These are phyloP conservation scores for Neonectria punicea DNA, from an alignment of 2,329 filamentous ascomycete species.

Conservation along the genomic window DNA sequence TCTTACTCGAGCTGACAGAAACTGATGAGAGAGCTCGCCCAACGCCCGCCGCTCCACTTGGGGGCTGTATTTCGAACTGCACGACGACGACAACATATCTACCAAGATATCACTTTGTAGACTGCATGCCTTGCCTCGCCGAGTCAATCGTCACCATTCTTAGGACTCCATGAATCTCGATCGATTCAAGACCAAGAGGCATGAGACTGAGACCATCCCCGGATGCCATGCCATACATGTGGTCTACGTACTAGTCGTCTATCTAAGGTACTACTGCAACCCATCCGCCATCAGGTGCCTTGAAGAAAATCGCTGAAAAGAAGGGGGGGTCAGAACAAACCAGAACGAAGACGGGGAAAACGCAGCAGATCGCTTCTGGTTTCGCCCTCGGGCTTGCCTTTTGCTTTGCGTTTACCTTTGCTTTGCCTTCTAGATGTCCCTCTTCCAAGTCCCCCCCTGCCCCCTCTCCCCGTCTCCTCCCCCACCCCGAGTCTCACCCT, in stretches of 20 bases:
- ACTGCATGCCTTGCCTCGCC: not conserved
- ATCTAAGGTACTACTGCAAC: slow-evolving; percentile 3
- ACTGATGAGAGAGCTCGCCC: not conserved
- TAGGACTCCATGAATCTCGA: slow-evolving; percentile 2
- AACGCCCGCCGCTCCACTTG: not conserved
- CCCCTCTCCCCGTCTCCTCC: slow-evolving; percentile 9
- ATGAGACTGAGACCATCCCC: slow-evolving; percentile 9
- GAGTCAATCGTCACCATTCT: not conserved
- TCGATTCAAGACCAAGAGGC: slow-evolving; percentile 4
- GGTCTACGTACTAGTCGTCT: no score
- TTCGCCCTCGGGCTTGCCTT: slow-evolving; percentile 14
- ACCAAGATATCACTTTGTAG: not conserved
- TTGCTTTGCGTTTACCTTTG: not conserved
- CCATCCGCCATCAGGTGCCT: slow-evolving; percentile 21
- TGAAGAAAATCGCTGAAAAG: slow-evolving; percentile 11
- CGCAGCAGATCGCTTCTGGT: slow-evolving; percentile 38
- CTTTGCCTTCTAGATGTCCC: slow-evolving; percentile 21
- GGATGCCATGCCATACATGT: no score
- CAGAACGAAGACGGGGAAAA: slow-evolving; percentile 25
- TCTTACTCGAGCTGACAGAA: not conserved
- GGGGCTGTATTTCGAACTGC: not conserved
- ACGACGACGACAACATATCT: not conserved
- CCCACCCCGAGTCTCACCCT: slow-evolving; percentile 21
- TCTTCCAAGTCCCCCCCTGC: slow-evolving; percentile 8
- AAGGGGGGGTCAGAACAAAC: slow-evolving; percentile 15